These are phyloP conservation scores for Kondoa malvinella DNA, from an alignment of 768 basidiomycete genomes.

Conservation along the genomic window DNA sequence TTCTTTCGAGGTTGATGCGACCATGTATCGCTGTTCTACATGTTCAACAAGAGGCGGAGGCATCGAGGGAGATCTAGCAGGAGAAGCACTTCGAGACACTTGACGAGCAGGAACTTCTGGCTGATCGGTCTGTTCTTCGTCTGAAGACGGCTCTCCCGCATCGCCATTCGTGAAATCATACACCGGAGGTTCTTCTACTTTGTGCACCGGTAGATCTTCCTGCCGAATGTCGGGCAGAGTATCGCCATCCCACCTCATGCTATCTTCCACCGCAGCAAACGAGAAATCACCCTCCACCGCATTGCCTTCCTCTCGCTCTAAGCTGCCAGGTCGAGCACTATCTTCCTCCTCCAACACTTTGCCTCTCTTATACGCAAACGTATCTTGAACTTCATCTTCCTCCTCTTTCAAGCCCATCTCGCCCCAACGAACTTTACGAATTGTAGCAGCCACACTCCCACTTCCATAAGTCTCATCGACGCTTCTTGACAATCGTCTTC, in stretches of 20 bases:
- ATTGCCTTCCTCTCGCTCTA: background rate
- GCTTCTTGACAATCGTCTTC: background rate
- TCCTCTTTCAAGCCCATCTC: background rate
- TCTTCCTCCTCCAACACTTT: background rate
- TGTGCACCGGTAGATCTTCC: background rate
- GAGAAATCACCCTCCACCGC: background rate
- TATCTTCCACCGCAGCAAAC: background rate
- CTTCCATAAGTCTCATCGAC: background rate
- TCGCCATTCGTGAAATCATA: background rate
- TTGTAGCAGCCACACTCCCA: background rate
- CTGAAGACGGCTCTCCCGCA: background rate
- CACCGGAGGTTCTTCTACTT: background rate
- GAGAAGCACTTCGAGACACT: too few relatives aligned
- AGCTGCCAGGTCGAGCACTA: background rate
- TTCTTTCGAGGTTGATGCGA: too few relatives aligned
- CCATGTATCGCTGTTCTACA: too few relatives aligned
- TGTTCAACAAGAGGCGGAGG: too few relatives aligned
- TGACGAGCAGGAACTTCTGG: too few relatives aligned
- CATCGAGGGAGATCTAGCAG: too few relatives aligned
- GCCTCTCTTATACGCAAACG: too few relatives aligned
- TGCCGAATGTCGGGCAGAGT: too few relatives aligned
- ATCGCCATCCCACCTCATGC: background rate
- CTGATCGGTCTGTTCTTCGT: background rate
- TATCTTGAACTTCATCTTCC: background rate
- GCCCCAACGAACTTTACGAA: background rate